These are phyloP conservation scores for Fraxinus cuspidata DNA, from an alignment of 257 asterid species.

Conservation along the genomic window DNA sequence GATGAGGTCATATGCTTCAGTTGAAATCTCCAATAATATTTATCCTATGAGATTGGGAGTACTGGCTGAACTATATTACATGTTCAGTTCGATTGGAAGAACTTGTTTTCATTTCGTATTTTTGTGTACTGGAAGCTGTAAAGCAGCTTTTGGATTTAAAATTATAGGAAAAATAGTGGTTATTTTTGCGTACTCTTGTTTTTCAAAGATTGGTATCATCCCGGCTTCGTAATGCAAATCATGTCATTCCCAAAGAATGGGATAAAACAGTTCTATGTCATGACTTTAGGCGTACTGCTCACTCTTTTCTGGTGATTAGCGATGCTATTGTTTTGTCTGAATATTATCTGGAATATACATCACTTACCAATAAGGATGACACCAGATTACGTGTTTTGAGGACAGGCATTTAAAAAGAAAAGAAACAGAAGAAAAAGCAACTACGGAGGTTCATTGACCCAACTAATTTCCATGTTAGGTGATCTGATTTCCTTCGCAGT, in stretches of 20 bases:
- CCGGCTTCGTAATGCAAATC: background rate
- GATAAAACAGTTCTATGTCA: background rate
- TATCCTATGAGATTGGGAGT: conserved; percentile 17
- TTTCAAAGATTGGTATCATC: background rate
- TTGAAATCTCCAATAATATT: conserved; percentile 17
- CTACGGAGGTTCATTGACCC: background rate
- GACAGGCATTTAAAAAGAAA: background rate
- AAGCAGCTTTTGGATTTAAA: background rate
- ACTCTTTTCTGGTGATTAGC: too few relatives aligned
- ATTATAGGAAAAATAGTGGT: background rate
- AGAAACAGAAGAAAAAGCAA: background rate
- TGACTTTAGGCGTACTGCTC: background rate
- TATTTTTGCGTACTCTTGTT: background rate
- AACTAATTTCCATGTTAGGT: too few relatives aligned
- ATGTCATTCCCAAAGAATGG: background rate
- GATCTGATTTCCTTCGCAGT: background rate
- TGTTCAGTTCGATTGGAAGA: conserved; percentile 23
- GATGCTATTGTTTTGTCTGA: too few relatives aligned
- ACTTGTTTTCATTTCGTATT: conserved; percentile 14
- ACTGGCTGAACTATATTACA: conserved; percentile 20
- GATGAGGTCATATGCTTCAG: conserved; percentile 19
- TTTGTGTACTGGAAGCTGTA: conserved; percentile 21
- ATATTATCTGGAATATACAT: too few relatives aligned
- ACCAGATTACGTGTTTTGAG: too few relatives aligned
- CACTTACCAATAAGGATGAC: too few relatives aligned